A percentile compares a stretch with the other conserved stretches of the same genome.
These are phyloP conservation scores for Aspergillus sergii DNA, from an alignment of 2,329 filamentous ascomycete species.

Conservation along the genomic window DNA sequence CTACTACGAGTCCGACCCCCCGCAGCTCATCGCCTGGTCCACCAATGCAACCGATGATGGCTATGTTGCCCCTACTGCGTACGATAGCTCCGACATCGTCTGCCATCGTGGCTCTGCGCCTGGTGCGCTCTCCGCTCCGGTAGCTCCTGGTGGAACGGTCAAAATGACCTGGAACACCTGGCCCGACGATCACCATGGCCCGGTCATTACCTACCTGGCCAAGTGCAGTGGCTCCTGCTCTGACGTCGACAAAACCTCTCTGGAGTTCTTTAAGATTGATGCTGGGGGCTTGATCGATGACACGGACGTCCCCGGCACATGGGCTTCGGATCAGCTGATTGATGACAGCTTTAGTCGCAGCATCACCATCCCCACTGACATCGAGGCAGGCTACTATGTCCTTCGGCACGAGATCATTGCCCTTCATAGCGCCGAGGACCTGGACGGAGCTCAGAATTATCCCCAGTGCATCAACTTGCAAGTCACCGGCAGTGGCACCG, in stretches of 20 bases:
- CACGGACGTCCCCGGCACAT: slow-evolving; percentile 46
- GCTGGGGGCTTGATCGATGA: slow-evolving; percentile 53
- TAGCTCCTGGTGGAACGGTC: slow-evolving; percentile 60
- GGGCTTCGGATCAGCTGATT: slow-evolving; percentile 57
- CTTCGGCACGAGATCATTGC: slow-evolving; percentile 57
- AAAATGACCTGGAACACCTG: slow-evolving; percentile 65
- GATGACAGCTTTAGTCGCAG: slow-evolving; percentile 51
- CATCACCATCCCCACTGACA: slow-evolving; percentile 46
- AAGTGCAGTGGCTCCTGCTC: slow-evolving; percentile 57
- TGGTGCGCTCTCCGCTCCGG: slow-evolving; percentile 52
- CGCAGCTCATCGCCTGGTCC: slow-evolving; percentile 55
- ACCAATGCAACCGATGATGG: slow-evolving; percentile 54
- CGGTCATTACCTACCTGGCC: slow-evolving; percentile 65
- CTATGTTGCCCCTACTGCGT: slow-evolving; percentile 51
- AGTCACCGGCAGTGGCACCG: slow-evolving; percentile 54
- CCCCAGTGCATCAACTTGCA: slow-evolving; percentile 61
- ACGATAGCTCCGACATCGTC: slow-evolving; percentile 52
- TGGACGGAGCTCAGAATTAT: slow-evolving; percentile 53
- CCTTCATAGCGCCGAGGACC: slow-evolving; percentile 46
- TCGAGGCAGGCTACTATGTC: slow-evolving; percentile 54
- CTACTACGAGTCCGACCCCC: slow-evolving; percentile 35
- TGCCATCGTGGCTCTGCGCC: slow-evolving; percentile 61
- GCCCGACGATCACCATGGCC: slow-evolving; percentile 64
- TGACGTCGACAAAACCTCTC: slow-evolving; percentile 51
- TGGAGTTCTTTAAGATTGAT: slow-evolving; percentile 65